phyloP scores from a whole-genome alignment of 805 yeast genomes.

The Kuraishia molischiana region DNA sequence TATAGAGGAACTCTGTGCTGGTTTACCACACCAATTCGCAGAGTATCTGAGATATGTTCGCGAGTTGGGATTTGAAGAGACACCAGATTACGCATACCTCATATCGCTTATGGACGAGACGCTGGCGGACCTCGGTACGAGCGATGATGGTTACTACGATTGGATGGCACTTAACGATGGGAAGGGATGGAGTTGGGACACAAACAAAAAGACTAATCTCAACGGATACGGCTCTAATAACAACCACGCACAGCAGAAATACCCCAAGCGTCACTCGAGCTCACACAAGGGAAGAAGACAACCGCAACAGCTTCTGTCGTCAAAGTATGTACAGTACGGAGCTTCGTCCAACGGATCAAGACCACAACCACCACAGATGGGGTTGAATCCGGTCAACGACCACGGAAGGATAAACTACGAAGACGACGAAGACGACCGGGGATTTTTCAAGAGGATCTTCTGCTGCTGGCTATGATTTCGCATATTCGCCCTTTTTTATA shows the following conservation, averaged over 20 bases:
- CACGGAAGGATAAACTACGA: conserved; percentile 8
- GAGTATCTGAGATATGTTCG: conserved; percentile 65
- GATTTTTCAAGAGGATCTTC: conserved; percentile 10
- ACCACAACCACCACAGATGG: conserved; percentile 4
- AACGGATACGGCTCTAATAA: conserved; percentile 60
- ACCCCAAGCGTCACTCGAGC: conserved; percentile 7
- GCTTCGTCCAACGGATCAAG: conserved; percentile 1
- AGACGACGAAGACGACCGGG: conserved; percentile 8
- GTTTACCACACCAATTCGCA: conserved; percentile 65
- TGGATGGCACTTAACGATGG: conserved; percentile 79
- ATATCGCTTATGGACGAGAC: conserved; percentile 51
- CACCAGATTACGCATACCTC: conserved; percentile 67
- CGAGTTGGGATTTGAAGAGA: conserved; percentile 64
- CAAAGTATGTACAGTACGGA: conserved; percentile 3
- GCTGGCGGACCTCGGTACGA: conserved; percentile 45
- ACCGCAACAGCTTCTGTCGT: conserved; percentile 1
- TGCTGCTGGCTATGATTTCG: conserved; percentile 11
- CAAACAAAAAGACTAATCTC: conserved; percentile 69
- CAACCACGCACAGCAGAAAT: conserved; percentile 13
- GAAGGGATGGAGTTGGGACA: conserved; percentile 69
- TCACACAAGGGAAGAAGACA: conserved; percentile 9
- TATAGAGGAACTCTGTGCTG: conserved; percentile 50
- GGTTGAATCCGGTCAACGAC: conserved; percentile 7
- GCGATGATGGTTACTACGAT: conserved; percentile 63
- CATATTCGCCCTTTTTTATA: no score